These are phyloP conservation scores for Penicillium sp. DNA, from an alignment of 2,329 filamentous ascomycete species.

Conservation along the genomic window DNA sequence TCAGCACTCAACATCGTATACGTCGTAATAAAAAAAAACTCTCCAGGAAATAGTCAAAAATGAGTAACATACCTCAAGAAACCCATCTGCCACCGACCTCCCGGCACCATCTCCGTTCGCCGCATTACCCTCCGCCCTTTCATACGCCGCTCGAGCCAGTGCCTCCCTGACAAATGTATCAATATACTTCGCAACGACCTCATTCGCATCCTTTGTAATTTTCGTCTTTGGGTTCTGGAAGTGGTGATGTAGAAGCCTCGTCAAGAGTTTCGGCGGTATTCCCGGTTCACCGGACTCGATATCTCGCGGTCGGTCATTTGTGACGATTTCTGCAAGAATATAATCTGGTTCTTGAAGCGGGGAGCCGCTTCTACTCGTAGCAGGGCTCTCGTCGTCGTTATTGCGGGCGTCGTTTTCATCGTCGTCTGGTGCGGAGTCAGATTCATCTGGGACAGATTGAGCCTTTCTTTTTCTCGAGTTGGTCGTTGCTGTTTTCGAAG, in stretches of 20 bases:
- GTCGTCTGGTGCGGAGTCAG: background rate
- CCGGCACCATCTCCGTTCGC: slow-evolving; percentile 23
- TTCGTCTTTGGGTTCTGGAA: slow-evolving; percentile 68
- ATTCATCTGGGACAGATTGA: slow-evolving; percentile 4
- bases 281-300: slow-evolving; percentile 36
- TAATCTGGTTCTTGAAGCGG: slow-evolving; percentile 41
- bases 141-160: slow-evolving; percentile 71
- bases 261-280: slow-evolving; percentile 71
- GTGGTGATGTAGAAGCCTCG: slow-evolving; percentile 71
- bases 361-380: slow-evolving; percentile 19
- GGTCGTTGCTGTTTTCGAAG: slow-evolving; percentile 15
- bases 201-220: slow-evolving; percentile 73
- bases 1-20: background rate
- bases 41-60: background rate
- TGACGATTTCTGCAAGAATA: slow-evolving; percentile 45
- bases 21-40: background rate
- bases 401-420: slow-evolving; percentile 4
- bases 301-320: slow-evolving; percentile 22
- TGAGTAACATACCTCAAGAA: slow-evolving; percentile 63
- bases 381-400: slow-evolving; percentile 12
- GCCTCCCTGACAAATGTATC: slow-evolving; percentile 89
- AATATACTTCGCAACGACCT: slow-evolving; percentile 75
- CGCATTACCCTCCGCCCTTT: slow-evolving; percentile 49
- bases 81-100: slow-evolving; percentile 49
- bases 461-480: slow-evolving; percentile 13